Percentiles rank a stretch among this genome's conserved stretches.
Conservation (phyloP, 2,329 filamentous ascomycete species). For the Epichloe glyceriae region DNA sequence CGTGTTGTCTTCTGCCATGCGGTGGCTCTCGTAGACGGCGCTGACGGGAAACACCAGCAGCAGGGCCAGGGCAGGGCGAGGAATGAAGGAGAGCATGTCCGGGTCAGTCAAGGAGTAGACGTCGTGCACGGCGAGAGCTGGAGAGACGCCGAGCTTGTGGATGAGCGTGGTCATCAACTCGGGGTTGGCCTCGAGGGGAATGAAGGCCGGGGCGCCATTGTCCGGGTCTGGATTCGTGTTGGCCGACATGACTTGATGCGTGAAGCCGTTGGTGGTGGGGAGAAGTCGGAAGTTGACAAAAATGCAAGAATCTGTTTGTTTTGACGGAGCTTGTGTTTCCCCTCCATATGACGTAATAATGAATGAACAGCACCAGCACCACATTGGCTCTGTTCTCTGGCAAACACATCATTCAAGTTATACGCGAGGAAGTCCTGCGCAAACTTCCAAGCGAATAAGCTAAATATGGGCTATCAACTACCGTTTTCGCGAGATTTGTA, state of each 20-base stretch:
- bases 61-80: constrained; percentile 75
- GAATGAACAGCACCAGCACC: too few species aligned
- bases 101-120: constrained; percentile 84
- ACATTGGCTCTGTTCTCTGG: too few species aligned
- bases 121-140: constrained; percentile 69
- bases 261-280: not conserved
- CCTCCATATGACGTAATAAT: not conserved
- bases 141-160: constrained; percentile 71
- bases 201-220: constrained; percentile 32
- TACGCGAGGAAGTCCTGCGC: too few species aligned
- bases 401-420: too few species aligned
- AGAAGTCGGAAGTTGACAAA: not conserved
- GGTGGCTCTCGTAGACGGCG: constrained; percentile 63
- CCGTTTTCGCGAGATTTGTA: too few species aligned
- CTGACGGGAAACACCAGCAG: constrained; percentile 87
- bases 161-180: constrained; percentile 76
- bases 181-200: constrained; percentile 63
- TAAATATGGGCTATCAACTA: too few species aligned
- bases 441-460: too few species aligned
- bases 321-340: too few species aligned
- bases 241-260: constrained; percentile 17
- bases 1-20: constrained; percentile 57
- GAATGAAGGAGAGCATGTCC: constrained; percentile 72
- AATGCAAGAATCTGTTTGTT: too few species aligned
- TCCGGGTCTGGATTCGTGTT: constrained; percentile 27